A percentile compares a stretch with the other conserved stretches of the same genome.
Evolutionary conservation across 2,329 filamentous ascomycete species (phyloP).

Genomic region (Pseudopyrenochaeta lycopersici): DNA sequence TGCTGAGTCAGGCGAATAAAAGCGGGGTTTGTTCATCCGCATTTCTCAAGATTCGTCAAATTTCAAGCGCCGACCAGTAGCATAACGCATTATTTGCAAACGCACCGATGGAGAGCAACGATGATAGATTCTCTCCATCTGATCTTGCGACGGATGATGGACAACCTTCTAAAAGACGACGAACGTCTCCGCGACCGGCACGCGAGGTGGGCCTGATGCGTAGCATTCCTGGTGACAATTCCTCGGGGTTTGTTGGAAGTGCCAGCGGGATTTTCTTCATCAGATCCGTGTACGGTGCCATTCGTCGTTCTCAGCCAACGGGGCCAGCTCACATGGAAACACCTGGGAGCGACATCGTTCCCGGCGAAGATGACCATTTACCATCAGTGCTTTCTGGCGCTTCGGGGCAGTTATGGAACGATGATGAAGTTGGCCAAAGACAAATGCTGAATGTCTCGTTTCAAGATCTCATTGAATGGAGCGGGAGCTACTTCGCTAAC

Average conservation of each 20-base stretch:
- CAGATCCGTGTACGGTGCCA: constrained; percentile 62
- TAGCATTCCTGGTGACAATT: constrained; percentile 56
- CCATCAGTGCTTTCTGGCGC: constrained; percentile 31
- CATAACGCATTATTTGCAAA: not conserved
- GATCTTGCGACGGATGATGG: constrained; percentile 1
- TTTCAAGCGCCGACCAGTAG: not conserved
- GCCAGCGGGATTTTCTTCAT: constrained; percentile 69
- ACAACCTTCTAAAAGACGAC: constrained; percentile 22
- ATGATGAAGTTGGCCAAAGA: constrained; percentile 40
- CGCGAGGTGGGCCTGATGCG: constrained; percentile 63
- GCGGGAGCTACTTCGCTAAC: constrained; percentile 63
- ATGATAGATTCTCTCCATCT: constrained; percentile 4
- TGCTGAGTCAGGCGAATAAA: constrained; percentile 7
- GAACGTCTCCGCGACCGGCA: constrained; percentile 24
- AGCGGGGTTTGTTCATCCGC: constrained; percentile 22
- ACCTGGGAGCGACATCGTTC: constrained; percentile 56
- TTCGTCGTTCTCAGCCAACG: constrained; percentile 44
- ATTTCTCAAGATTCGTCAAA: not conserved
- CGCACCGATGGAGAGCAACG: constrained; percentile 14
- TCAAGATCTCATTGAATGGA: constrained; percentile 61
- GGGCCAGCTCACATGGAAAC: constrained; percentile 25
- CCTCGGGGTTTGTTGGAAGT: constrained; percentile 65
- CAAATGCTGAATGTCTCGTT: constrained; percentile 47
- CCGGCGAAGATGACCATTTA: constrained; percentile 66
- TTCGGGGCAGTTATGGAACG: constrained; percentile 33